Percentiles rank a stretch among this genome's conserved stretches.
Evolutionary conservation across 192 early-diverging fungal genomes (phyloP).

Genomic region (Podila verticillata): DNA sequence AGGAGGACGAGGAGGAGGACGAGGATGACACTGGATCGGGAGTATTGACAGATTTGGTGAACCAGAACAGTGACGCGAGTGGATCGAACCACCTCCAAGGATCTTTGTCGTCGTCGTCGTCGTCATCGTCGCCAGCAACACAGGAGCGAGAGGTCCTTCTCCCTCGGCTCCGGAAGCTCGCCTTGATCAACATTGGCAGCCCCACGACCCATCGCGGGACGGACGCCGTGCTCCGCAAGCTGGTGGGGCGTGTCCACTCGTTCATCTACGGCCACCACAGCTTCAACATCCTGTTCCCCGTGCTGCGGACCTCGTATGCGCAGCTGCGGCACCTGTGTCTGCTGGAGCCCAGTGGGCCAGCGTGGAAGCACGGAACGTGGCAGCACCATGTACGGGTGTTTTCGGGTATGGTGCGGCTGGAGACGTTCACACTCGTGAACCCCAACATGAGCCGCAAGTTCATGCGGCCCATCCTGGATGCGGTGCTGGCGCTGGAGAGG

Average conservation of each 20-base stretch:
- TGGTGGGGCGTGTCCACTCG: constrained; percentile 14
- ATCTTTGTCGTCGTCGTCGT: no score
- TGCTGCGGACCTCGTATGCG: constrained; percentile 5
- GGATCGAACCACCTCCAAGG: neutral
- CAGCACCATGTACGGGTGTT: constrained; percentile 23
- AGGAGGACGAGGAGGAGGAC: no score
- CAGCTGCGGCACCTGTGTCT: constrained; percentile 14
- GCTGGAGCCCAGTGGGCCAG: constrained; percentile 28
- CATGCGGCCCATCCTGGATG: constrained; percentile 22
- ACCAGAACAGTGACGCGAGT: no score
- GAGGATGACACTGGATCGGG: no score
- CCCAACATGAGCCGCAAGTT: constrained; percentile 21
- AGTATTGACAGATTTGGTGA: no score
- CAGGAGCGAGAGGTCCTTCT: constrained; percentile 1
- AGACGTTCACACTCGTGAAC: constrained; percentile 25
- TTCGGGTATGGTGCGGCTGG: constrained; percentile 9
- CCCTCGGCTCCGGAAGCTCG: constrained; percentile 15
- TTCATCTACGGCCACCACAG: constrained; percentile 40
- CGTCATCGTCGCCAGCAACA: no score
- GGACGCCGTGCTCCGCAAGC: constrained; percentile 11
- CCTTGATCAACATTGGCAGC: constrained; percentile 34
- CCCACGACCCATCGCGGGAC: constrained; percentile 24
- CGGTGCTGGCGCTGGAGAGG: constrained; percentile 4
- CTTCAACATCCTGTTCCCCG: constrained; percentile 34
- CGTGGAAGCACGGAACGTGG: constrained; percentile 33